Percentiles rank a stretch among this genome's conserved stretches.
phyloP scores from a whole-genome alignment of 208 protist genomes.

The Willaertia magna region DNA sequence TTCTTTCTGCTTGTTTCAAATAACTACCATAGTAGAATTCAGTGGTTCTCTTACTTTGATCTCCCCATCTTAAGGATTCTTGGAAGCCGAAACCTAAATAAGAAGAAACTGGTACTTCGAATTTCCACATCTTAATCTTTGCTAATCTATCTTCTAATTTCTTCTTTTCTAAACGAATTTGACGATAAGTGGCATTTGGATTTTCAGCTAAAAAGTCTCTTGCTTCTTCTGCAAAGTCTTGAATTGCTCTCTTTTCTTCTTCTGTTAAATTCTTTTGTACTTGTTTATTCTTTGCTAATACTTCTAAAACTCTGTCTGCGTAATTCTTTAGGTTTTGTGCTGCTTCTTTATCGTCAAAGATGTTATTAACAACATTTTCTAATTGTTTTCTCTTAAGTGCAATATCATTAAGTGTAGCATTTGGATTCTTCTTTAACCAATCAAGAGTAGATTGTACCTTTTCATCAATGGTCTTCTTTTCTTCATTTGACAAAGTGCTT shows the following conservation, averaged over 20 bases:
- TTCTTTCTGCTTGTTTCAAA: not conserved
- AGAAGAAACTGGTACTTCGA: not conserved
- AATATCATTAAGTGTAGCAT: slow-evolving; percentile 80
- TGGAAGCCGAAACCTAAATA: not conserved
- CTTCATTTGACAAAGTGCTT: not conserved
- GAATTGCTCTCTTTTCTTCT: not conserved
- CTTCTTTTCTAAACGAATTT: not conserved
- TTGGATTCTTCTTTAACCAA: slow-evolving; percentile 85
- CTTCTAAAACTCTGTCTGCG: not conserved
- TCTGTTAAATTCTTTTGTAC: not conserved
- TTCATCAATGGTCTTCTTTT: slow-evolving; percentile 56
- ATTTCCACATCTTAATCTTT: not conserved
- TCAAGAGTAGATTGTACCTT: slow-evolving; percentile 71
- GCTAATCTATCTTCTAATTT: not conserved
- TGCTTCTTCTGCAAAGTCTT: not conserved
- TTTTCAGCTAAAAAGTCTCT: not conserved
- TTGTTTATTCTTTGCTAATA: not conserved
- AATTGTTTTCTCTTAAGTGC: slow-evolving; percentile 69
- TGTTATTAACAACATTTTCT: slow-evolving; percentile 34
- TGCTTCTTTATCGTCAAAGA: not conserved
- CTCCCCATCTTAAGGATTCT: not conserved
- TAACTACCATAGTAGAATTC: not conserved
- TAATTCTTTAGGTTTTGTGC: not conserved
- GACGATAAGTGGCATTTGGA: not conserved
- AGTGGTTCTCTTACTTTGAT: not conserved